Conservation (phyloP, 176 grass and related monocot genomes). For the Musa itinerans region DNA sequence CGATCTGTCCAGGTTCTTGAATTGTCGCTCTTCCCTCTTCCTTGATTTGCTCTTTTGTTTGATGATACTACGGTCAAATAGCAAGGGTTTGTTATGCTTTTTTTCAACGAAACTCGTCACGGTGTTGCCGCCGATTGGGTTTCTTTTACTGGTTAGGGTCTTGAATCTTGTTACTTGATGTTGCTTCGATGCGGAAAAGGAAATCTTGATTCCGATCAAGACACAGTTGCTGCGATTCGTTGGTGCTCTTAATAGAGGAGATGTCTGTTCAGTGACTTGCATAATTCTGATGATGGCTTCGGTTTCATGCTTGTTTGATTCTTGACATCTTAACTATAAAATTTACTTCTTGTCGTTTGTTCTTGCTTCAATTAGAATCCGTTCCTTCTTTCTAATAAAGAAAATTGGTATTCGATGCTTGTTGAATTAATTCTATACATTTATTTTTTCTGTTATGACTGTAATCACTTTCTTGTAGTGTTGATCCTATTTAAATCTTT, state of each 20-base stretch:
- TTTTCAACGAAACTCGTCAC: background rate
- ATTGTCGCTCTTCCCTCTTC: background rate
- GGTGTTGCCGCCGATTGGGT: no score
- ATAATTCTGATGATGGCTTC: background rate
- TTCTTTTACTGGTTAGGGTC: no score
- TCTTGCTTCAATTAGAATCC: no score
- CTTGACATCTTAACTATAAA: no score
- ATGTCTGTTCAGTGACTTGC: background rate
- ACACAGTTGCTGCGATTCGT: background rate
- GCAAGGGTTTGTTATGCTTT: background rate
- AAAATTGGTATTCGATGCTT: no score
- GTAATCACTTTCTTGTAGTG: background rate
- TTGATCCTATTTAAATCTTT: constrained; percentile 25
- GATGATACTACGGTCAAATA: background rate
- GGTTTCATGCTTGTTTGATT: no score
- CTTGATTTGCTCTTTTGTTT: background rate
- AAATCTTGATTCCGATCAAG: background rate
- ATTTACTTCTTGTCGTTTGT: no score
- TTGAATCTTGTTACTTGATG: no score
- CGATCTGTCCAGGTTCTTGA: background rate
- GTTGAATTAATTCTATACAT: no score
- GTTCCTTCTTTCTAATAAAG: no score
- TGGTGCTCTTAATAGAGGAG: background rate
- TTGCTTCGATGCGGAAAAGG: background rate
- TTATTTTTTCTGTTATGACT: background rate